Base-by-base conservation (phyloP, 257 asterid genomes). In the Fraxinus excelsior region DNA sequence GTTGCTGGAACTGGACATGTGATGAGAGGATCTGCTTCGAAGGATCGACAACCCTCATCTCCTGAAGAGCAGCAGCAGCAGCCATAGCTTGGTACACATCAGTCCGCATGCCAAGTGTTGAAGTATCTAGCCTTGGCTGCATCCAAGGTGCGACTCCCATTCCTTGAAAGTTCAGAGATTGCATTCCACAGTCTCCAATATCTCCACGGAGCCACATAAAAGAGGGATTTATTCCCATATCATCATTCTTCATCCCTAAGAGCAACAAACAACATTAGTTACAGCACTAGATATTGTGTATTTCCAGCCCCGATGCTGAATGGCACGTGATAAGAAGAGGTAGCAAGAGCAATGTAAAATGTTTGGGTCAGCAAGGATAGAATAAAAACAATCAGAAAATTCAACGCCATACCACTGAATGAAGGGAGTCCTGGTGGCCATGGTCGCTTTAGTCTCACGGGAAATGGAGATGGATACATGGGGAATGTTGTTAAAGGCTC, bases 401-500 rank as follows among this genome's bases (percentile, higher is more conserved):
- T 53, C 60, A 51, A 51, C 2, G 26, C 0, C 60, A 5, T 82
- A 89, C 97, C 94, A 37, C 79, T 86, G 82, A 75, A 91, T 68
- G 90, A 83, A 23, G 93, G 93, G 76, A 90, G 85, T 72, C 90
- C 90, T 8, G 91, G 72, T 19, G 94, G 94, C 96, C 97, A 89
- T 14, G 92, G 96, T 56, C 97, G 91, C 80, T 90, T 92, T 44
- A 90, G 88, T 71, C 96, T 77, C 40, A 89, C 77, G 46, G 92
- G 81, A 79, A 89, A 90, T 14, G 94, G 88, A 0, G 96, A 89
- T 35, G 92, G 90, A 84, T 89, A 90, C 94, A 92, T 90, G 21
- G 96, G 93, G 84, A 89, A 92, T 53, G 97, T 86, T 12, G 94
- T 92, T 67, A 92, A 76, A 75, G 97, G 96, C 84, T 92, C 97